Evolutionary conservation across 148 eudicot species (phyloP), one percentile per base, ranked within the genome.

Genomic region (Salicornia ramosissima): DNA sequence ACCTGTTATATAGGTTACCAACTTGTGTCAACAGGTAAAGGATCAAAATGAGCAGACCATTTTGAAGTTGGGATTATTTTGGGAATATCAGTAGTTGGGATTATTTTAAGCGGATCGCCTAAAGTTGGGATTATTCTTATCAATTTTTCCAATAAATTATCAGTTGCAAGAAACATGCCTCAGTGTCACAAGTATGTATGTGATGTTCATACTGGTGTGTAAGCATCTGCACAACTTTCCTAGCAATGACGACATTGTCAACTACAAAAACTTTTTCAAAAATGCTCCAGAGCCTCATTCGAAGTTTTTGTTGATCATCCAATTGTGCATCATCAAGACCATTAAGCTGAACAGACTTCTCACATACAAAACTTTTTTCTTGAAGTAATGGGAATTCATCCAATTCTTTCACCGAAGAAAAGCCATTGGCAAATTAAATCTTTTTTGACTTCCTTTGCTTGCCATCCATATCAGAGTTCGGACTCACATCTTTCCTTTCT

Each of bases 121-220:
- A n/a, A n/a, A n/a, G n/a, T n/a, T n/a, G n/a, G n/a, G n/a, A n/a
- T n/a, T n/a, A n/a, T n/a, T n/a, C n/a, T n/a, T n/a, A n/a, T n/a
- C n/a, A n/a, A n/a, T n/a, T n/a, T n/a, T n/a, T n/a, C n/a, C n/a
- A n/a, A n/a, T n/a, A n/a, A n/a, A 24, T 39, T 9, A 60, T n/a
- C n/a, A n/a, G 31, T n/a, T 65, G 69, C 51, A 71, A 39, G 52
- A 69, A 42, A 57, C 78, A 72, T 82, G 72, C 99, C 97, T 94
- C 99, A 42, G 99, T 94, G 76, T 94, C 99, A 78, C 99, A 94
- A 49, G 99, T 97, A 79, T 91, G 90, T 42, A 94, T 79, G 42
- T 71, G 83, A 82, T 87, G 76, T 76, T 63, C 81, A 82, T 86
- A 91, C 62, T 87, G 74, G 68, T 72, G 83, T 56, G 91, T 90